Conservation (phyloP, 768 basidiomycete species). For the Russula olivacea region DNA sequence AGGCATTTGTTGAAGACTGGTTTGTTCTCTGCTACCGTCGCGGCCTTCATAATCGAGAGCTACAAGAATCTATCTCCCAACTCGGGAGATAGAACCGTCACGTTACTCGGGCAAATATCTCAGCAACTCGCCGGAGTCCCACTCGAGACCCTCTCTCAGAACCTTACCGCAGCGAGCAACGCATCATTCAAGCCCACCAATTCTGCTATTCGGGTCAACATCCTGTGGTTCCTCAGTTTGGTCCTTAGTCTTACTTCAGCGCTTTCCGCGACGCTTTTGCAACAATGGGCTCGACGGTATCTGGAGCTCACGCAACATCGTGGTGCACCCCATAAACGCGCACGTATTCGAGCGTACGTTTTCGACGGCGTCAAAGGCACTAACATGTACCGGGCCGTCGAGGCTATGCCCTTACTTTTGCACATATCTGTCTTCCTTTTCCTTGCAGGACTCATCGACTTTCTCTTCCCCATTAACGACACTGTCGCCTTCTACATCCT, state of each 20-base stretch:
- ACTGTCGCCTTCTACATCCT: background rate
- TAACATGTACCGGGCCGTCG: background rate
- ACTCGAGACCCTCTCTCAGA: background rate
- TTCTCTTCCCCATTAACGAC: background rate
- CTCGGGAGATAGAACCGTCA: background rate
- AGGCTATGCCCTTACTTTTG: background rate
- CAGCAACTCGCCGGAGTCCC: constrained; percentile 7
- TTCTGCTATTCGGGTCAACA: constrained; percentile 2
- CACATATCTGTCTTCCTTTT: constrained; percentile 6
- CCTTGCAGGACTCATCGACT: constrained; percentile 9
- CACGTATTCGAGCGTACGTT: background rate
- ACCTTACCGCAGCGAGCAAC: background rate
- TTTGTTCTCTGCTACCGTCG: constrained; percentile 16
- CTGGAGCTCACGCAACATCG: background rate
- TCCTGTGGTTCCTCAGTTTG: constrained; percentile 14
- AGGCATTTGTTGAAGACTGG: constrained; percentile 7
- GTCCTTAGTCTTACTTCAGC: background rate
- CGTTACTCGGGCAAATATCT: constrained; percentile 14
- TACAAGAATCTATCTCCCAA: constrained; percentile 12
- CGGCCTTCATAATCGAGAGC: constrained; percentile 7
- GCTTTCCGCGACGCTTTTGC: constrained; percentile 9
- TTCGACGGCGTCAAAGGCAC: background rate
- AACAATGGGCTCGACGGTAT: constrained; percentile 1
- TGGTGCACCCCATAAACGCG: background rate
- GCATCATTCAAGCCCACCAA: background rate